Conservation (phyloP, 1,284 basidiomycete genomes). For the Melampsora americana region DNA sequence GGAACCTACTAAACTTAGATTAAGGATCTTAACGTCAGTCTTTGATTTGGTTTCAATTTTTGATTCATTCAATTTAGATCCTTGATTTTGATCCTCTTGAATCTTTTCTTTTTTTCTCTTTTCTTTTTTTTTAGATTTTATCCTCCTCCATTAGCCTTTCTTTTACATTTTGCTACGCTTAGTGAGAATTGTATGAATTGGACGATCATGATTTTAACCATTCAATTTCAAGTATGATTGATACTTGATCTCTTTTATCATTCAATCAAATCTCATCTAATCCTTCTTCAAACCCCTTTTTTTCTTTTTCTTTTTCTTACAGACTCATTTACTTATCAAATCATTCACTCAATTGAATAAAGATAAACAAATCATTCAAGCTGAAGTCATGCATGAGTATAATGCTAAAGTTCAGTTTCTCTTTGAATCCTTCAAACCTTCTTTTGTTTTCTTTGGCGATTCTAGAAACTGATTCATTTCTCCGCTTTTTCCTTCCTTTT, state of each 20-base stretch:
- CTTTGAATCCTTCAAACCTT: too few species aligned
- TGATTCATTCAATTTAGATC: not conserved
- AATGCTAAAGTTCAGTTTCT: constrained; percentile 63
- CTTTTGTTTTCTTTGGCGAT: constrained; percentile 19
- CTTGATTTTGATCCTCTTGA: too few species aligned
- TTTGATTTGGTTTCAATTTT: not conserved
- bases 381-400: constrained; percentile 81
- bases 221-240: constrained; percentile 63
- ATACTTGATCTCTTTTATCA: constrained; percentile 45
- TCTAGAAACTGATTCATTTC: not conserved
- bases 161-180: constrained; percentile 68
- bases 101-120: too few species aligned
- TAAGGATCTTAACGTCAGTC: constrained; percentile 61
- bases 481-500: not conserved
- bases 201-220: constrained; percentile 62
- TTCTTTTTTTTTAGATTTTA: constrained; percentile 59
- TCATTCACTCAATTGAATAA: constrained; percentile 67
- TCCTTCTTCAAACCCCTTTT: not conserved
- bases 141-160: constrained; percentile 68
- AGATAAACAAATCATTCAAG: constrained; percentile 70
- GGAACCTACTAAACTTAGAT: constrained; percentile 69
- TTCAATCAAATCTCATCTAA: not conserved
- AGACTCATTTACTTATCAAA: constrained; percentile 61
- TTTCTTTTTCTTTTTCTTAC: constrained; percentile 41
- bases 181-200: constrained; percentile 71